These are phyloP conservation scores for Suhomyces bokatorum DNA, from an alignment of 1,139 yeast species.

Conservation along the genomic window DNA sequence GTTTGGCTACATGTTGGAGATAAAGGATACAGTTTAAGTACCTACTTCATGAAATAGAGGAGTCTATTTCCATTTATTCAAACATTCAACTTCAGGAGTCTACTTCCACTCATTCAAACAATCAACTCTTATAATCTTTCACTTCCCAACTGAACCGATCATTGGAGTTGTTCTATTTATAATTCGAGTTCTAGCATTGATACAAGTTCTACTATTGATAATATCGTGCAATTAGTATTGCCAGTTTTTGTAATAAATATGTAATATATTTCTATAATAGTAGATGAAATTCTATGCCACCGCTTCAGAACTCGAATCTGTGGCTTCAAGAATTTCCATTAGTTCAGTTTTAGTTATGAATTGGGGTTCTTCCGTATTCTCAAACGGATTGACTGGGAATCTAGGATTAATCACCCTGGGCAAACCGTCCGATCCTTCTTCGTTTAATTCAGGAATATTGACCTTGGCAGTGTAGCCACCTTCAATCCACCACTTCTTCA, in stretches of 20 bases:
- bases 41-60: no score
- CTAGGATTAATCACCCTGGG: constrained; percentile 61
- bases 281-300: not conserved
- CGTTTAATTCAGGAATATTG: constrained; percentile 40
- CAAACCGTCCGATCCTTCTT: constrained; percentile 33
- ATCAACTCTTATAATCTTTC: not conserved
- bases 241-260: not conserved
- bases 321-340: constrained; percentile 13
- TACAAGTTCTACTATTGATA: no score
- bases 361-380: constrained; percentile 35
- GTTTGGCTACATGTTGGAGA: no score
- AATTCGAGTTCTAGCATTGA: no score
- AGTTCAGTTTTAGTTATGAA: constrained; percentile 30
- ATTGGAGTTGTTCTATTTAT: no score
- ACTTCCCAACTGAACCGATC: not conserved
- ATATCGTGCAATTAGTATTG: no score
- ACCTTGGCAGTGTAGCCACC: constrained; percentile 78
- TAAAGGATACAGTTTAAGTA: no score
- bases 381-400: constrained; percentile 71
- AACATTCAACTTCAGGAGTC: no score
- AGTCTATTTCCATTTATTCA: no score
- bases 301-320: not conserved
- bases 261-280: not conserved
- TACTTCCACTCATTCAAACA: no score
- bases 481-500: constrained; percentile 88